phyloP scores from a whole-genome alignment of 495 filamentous ascomycete species.

The Evansstolkia leycettana region DNA sequence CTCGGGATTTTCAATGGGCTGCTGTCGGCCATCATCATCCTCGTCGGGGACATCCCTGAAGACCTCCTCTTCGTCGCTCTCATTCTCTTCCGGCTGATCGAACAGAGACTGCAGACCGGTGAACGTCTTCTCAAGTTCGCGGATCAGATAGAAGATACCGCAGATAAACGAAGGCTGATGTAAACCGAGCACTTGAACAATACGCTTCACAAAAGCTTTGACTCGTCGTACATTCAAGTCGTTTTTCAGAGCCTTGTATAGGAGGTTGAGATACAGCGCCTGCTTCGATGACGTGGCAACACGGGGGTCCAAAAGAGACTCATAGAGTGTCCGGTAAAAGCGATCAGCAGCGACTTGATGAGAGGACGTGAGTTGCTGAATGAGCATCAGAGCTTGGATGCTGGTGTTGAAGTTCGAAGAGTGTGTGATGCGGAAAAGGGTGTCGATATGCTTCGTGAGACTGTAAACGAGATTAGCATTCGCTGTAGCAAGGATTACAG shows the following conservation, averaged over 20 bases:
- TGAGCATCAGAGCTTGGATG: constrained; percentile 88
- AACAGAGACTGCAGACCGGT: constrained; percentile 62
- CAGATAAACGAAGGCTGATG: constrained; percentile 90
- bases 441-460: constrained; percentile 80
- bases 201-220: constrained; percentile 87
- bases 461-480: constrained; percentile 22
- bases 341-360: constrained; percentile 72
- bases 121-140: constrained; percentile 66
- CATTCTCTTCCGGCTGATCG: constrained; percentile 55
- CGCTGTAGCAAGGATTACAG: background rate
- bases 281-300: constrained; percentile 88
- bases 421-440: constrained; percentile 87
- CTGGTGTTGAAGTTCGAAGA: constrained; percentile 98
- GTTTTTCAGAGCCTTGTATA: constrained; percentile 76
- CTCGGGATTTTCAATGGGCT: constrained; percentile 8
- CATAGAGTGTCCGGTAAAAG: constrained; percentile 91
- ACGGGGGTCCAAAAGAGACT: constrained; percentile 83
- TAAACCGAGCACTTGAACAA: constrained; percentile 72
- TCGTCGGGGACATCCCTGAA: constrained; percentile 58
- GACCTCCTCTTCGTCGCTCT: constrained; percentile 58
- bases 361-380: constrained; percentile 76
- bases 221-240: constrained; percentile 80
- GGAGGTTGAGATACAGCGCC: constrained; percentile 80
- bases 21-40: constrained; percentile 23
- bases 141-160: constrained; percentile 75